phyloP scores from a whole-genome alignment of 2,329 filamentous ascomycete species.

The Sporothrix dimorphospora region DNA sequence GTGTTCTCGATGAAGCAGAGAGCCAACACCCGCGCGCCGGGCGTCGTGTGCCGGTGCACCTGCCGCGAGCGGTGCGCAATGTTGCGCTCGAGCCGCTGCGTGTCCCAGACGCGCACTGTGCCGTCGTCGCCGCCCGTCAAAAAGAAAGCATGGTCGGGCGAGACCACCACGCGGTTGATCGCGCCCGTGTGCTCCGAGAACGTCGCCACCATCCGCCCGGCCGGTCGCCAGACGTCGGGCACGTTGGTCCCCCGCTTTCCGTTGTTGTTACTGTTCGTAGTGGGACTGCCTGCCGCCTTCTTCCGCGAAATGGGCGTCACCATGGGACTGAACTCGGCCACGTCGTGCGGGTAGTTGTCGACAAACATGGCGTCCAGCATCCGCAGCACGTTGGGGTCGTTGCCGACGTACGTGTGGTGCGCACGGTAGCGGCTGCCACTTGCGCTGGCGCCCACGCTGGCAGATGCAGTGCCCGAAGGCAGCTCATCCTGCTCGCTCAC shows the following conservation, averaged over 20 bases:
- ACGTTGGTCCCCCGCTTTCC: conserved; percentile 50
- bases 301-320: conserved; percentile 69
- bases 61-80: conserved; percentile 85
- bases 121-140: conserved; percentile 92
- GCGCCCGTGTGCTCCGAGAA: conserved; percentile 85
- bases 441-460: conserved; percentile 29
- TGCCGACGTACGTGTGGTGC: conserved; percentile 84
- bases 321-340: conserved; percentile 75
- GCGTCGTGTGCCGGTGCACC: conserved; percentile 75
- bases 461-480: conserved; percentile 41
- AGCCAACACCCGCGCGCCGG: conserved; percentile 70
- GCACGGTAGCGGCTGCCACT: conserved; percentile 53
- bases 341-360: conserved; percentile 68
- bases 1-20: conserved; percentile 92
- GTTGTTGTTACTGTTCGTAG: not conserved
- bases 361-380: conserved; percentile 85
- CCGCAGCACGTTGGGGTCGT: conserved; percentile 67
- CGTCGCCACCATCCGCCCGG: conserved; percentile 80
- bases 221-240: conserved; percentile 76
- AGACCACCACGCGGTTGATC: conserved; percentile 78
- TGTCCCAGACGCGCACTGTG: conserved; percentile 90
- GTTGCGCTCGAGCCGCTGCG: conserved; percentile 85
- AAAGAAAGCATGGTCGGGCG: conserved; percentile 93
- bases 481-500: conserved; percentile 23
- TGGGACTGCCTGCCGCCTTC: conserved; percentile 43